Evolutionary conservation across 192 early-diverging fungal species (phyloP).

Genomic region (Mortierella antarctica): DNA sequence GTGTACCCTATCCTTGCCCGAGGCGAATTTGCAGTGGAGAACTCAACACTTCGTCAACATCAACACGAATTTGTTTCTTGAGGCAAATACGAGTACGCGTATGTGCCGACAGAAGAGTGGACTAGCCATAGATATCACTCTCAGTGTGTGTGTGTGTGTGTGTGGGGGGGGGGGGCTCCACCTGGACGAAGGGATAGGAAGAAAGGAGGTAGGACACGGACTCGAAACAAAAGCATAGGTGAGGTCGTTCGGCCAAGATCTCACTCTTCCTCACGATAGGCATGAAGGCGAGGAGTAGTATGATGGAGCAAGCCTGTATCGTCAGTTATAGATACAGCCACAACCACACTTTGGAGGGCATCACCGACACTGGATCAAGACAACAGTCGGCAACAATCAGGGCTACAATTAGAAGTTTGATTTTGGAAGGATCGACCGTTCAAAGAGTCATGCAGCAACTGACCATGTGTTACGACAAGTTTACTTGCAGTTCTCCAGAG

Average conservation of each 20-base stretch:
- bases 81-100: not conserved
- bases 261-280: not conserved
- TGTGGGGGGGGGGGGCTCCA: not conserved
- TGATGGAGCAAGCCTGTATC: not conserved
- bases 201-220: constrained; percentile 6
- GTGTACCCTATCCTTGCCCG: not conserved
- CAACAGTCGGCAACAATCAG: constrained; percentile 19
- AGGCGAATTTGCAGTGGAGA: not conserved
- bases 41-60: not conserved
- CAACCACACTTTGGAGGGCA: constrained; percentile 16
- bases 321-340: constrained; percentile 13
- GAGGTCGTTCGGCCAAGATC: not conserved
- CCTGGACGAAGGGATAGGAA: not conserved
- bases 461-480: constrained; percentile 17
- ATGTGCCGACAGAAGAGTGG: too few species aligned
- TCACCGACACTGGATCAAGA: constrained; percentile 7
- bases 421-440: constrained; percentile 10
- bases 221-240: not conserved
- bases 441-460: constrained; percentile 5
- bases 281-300: not conserved
- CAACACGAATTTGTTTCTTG: not conserved
- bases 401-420: constrained; percentile 2
- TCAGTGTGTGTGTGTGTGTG: too few species aligned
- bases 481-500: constrained; percentile 8
- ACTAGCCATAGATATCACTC: not conserved